These are phyloP conservation scores for Solanum virginianum DNA, from an alignment of 257 asterid genomes.

Conservation along the genomic window DNA sequence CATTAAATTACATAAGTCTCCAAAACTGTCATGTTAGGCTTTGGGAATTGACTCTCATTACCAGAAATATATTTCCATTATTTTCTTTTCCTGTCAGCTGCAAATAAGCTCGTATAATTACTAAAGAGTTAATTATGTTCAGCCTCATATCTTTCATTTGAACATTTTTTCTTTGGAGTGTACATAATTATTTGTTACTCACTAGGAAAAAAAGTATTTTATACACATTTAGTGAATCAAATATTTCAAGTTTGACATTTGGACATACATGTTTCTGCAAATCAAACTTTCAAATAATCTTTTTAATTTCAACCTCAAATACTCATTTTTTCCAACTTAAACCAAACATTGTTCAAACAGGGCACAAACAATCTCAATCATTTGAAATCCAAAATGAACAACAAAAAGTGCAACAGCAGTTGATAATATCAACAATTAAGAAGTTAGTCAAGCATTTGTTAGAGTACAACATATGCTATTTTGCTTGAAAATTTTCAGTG, in stretches of 20 bases:
- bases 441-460: not conserved
- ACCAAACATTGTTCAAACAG: not conserved
- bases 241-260: not conserved
- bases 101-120: not conserved
- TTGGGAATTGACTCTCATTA: not conserved
- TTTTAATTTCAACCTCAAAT: not conserved
- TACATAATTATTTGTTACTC: not conserved
- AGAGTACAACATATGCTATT: not conserved
- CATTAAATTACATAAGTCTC: not conserved
- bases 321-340: not conserved
- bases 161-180: not conserved
- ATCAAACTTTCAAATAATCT: not conserved
- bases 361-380: not conserved
- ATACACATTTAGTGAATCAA: not conserved
- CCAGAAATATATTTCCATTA: not conserved
- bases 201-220: not conserved
- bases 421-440: not conserved
- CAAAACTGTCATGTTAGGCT: not conserved
- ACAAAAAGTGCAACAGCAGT: not conserved
- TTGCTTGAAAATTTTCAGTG: not conserved
- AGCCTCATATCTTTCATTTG: not conserved
- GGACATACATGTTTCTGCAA: not conserved
- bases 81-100: not conserved
- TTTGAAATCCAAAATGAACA: not conserved
- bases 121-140: not conserved